Percentiles rank a stretch among this genome's conserved stretches.
phyloP scores from a whole-genome alignment of 148 eudicot species.

The Simmondsia chinensis region DNA sequence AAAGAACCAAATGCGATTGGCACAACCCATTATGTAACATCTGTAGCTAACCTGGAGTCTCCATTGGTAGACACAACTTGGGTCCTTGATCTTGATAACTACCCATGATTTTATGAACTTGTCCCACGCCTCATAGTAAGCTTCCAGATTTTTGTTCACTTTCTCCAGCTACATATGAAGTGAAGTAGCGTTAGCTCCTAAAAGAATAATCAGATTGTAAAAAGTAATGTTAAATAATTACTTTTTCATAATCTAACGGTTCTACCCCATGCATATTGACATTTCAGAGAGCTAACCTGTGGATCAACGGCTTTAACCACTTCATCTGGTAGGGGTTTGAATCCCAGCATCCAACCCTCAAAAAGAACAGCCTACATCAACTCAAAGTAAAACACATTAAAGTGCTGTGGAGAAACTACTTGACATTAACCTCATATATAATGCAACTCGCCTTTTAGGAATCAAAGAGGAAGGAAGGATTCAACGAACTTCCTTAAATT shows the following conservation, averaged over 20 bases:
- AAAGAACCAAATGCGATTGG: no score
- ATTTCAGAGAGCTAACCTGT: conserved; percentile 31
- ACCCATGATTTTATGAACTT: conserved; percentile 80
- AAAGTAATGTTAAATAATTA: no score
- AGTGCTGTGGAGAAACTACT: no score
- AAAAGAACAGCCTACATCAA: conserved; percentile 60
- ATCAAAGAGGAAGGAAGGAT: no score
- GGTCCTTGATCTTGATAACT: conserved; percentile 87
- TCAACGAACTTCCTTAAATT: no score
- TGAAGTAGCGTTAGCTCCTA: conserved; percentile 1
- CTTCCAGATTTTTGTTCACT: conserved; percentile 60
- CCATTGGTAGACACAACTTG: conserved; percentile 85
- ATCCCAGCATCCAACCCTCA: conserved; percentile 99
- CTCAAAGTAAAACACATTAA: background rate
- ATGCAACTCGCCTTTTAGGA: no score
- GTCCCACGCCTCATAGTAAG: conserved; percentile 88
- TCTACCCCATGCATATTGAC: no score
- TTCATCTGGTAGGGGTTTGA: conserved; percentile 71
- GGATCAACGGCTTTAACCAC: conserved; percentile 65
- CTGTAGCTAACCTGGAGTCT: conserved; percentile 83
- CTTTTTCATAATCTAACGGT: no score
- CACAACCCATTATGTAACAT: no score
- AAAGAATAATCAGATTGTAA: no score
- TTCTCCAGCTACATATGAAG: conserved; percentile 54
- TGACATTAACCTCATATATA: no score